Conservation (phyloP, 768 basidiomycete species). For the Strobilomyces confusus region DNA sequence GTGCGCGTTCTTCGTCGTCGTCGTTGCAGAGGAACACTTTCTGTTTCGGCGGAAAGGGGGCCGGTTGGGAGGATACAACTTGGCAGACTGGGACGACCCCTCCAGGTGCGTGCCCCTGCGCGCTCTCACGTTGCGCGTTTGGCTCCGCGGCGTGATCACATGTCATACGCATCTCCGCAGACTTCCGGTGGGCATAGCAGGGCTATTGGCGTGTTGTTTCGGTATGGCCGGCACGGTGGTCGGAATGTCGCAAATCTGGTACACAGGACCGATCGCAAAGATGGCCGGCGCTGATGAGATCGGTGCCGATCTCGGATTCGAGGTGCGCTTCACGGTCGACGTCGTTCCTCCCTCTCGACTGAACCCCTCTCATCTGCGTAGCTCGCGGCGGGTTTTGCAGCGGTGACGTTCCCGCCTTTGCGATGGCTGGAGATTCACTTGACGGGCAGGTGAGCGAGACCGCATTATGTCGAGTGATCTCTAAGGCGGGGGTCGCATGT, state of each 20-base stretch:
- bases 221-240: constrained; percentile 48
- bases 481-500: neutral
- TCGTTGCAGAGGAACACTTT: constrained; percentile 44
- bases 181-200: constrained; percentile 47
- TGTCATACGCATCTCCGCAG: constrained; percentile 17
- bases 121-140: no score
- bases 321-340: constrained; percentile 36
- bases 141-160: neutral
- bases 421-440: constrained; percentile 47
- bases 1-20: constrained; percentile 44
- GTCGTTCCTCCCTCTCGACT: neutral
- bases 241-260: constrained; percentile 53
- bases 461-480: neutral
- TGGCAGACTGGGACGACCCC: constrained; percentile 45
- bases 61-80: constrained; percentile 46
- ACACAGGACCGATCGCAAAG: constrained; percentile 45
- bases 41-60: constrained; percentile 41
- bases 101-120: constrained; percentile 27
- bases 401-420: constrained; percentile 43
- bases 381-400: constrained; percentile 46
- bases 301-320: constrained; percentile 55
- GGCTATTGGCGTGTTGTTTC: constrained; percentile 42
- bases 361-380: constrained; percentile 4
- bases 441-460: constrained; percentile 32
- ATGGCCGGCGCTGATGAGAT: constrained; percentile 34